A percentile compares a stretch with the other conserved stretches of the same genome.
Evolutionary conservation across 2,329 filamentous ascomycete genomes (phyloP).

Genomic region (Juglanconis juglandina): DNA sequence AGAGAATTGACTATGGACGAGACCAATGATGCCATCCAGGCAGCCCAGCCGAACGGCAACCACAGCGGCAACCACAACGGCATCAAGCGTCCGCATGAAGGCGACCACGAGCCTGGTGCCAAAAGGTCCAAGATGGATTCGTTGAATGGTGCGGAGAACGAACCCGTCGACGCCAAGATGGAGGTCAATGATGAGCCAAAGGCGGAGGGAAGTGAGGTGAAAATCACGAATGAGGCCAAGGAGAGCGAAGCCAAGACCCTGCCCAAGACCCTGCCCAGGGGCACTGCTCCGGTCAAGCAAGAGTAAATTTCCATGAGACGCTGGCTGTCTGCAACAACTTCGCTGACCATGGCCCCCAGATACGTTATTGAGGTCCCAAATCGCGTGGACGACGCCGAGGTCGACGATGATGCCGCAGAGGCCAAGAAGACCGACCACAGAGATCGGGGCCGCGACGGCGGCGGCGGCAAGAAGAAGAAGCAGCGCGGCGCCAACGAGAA

Average conservation of each 20-base stretch:
- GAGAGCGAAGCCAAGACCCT: conserved; percentile 39
- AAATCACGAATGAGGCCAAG: conserved; percentile 31
- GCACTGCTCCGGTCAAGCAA: conserved; percentile 63
- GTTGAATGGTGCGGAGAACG: conserved; percentile 16
- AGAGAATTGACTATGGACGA: conserved; percentile 7
- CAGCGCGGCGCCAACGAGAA: conserved; percentile 76
- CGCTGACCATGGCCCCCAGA: conserved; percentile 27
- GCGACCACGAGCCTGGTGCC: conserved; percentile 31
- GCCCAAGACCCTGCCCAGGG: conserved; percentile 8
- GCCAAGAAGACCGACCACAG: conserved; percentile 31
- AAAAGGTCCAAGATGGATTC: conserved; percentile 58
- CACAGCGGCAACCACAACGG: conserved; percentile 14
- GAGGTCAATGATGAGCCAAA: background rate
- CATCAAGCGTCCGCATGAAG: conserved; percentile 18
- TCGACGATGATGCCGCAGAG: conserved; percentile 49
- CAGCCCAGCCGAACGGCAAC: conserved; percentile 16
- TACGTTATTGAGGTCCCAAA: conserved; percentile 38
- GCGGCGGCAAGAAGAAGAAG: conserved; percentile 40
- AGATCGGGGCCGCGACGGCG: conserved; percentile 24
- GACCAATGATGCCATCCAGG: background rate
- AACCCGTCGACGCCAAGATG: conserved; percentile 6
- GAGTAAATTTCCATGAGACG: conserved; percentile 51
- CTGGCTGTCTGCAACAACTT: background rate
- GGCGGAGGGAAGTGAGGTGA: background rate
- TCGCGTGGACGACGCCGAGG: conserved; percentile 24